Evolutionary conservation across 2,329 filamentous ascomycete genomes (phyloP), one percentile per base, ranked within the genome.

Genomic region (Gaeumannomyces tritici): DNA sequence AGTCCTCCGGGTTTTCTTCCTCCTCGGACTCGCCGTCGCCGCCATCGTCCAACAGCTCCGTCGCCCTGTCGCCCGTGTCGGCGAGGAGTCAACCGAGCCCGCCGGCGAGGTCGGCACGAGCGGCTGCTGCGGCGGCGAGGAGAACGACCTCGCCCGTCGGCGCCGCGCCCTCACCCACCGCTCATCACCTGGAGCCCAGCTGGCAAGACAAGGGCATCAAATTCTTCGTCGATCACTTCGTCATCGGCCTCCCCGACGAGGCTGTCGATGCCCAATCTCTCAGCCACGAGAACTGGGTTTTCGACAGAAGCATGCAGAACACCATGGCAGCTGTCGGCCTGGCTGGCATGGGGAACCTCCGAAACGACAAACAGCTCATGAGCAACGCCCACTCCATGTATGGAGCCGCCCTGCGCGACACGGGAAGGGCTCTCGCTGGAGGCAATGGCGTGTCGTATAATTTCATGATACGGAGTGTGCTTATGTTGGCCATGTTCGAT

Each of bases 401-500:
- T 69, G 79, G 79, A 9, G 70, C 75, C 31, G 83, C 83, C 1
- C 71, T 88, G 51, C 78, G 77, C 55, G 74, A 78, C 61, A 80
- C 78, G 2, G 74, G 76, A 7, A 71, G 74, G 63, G 69, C 78
- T 8, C 73, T 83, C 63, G 67, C 69, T 62, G 68, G 74, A 42
- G 67, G 73, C 27, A 63, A 72, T 31, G 67, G 69, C 62, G 67
- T 72, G 47, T 71, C 73, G 61, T 67, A 79, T 27, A 73, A 79
- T 57, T 75, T 80, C 12, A 76, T 82, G 21, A 75, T 84, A 65
- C 76, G 79, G 31, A 73, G 80, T 9, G 80, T 86, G 33, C 75
- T 87, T 55, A 77, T 84, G 67, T 77, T 88, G 65, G 83, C 83
- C 58, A 76, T 86, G 70, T 88, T 84, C 65, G 84, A 88, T 77